These are phyloP conservation scores for Gyromitra esculenta DNA, from an alignment of 2,329 filamentous ascomycete genomes.

Conservation along the genomic window DNA sequence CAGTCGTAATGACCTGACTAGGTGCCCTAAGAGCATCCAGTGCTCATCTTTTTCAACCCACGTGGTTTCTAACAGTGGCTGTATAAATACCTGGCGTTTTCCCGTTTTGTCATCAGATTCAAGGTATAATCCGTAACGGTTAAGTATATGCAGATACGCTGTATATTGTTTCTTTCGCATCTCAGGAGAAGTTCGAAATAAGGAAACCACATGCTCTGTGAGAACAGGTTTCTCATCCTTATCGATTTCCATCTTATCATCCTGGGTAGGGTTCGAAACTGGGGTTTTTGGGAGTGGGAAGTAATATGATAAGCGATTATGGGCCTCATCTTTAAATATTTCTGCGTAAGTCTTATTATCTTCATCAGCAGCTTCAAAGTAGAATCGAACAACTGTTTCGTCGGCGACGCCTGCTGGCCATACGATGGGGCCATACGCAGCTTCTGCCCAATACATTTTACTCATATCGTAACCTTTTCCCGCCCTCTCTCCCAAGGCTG, in stretches of 20 bases:
- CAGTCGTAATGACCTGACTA: conserved; percentile 23
- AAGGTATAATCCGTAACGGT: conserved; percentile 26
- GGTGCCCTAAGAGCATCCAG: conserved; percentile 16
- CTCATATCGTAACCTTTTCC: not conserved
- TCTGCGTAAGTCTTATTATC: conserved; percentile 12
- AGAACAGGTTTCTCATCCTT: not conserved
- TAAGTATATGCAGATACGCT: conserved; percentile 20
- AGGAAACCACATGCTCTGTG: not conserved
- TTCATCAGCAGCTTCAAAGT: not conserved
- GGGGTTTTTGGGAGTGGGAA: not conserved
- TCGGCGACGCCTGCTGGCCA: not conserved
- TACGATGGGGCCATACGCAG: not conserved
- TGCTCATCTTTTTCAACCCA: conserved; percentile 26
- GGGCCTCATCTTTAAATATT: conserved; percentile 7
- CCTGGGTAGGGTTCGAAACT: not conserved
- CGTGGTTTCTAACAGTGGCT: not conserved
- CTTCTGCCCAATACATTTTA: not conserved
- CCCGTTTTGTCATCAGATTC: not conserved
- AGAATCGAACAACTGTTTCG: not conserved
- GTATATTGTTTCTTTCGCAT: not conserved
- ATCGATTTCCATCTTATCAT: not conserved
- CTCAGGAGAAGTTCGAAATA: not conserved
- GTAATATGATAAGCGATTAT: not conserved
- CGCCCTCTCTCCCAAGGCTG: not conserved
- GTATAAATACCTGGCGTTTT: conserved; percentile 8